A percentile compares a stretch with the other conserved stretches of the same genome.
phyloP scores from a whole-genome alignment of 1,284 basidiomycete genomes.

The Cryptococcus amylolentus region DNA sequence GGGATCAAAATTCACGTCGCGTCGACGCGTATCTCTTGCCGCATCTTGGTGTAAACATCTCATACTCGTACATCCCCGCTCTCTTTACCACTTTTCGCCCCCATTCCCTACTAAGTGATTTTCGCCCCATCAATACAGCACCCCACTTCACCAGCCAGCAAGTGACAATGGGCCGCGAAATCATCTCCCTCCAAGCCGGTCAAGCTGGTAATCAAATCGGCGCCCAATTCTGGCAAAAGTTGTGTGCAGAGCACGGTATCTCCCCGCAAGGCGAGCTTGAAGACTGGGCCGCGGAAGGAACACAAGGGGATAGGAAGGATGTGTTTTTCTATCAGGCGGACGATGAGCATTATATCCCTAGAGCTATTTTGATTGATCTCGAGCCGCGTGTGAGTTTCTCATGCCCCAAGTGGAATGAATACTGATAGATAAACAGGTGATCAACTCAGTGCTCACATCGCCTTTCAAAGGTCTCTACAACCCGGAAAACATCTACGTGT shows the following conservation, averaged over 20 bases:
- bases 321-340: constrained; percentile 99
- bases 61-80: too few relatives aligned
- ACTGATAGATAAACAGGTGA: constrained; percentile 62
- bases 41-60: too few relatives aligned
- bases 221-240: constrained; percentile 77
- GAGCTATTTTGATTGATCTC: constrained; percentile 94
- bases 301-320: constrained; percentile 87
- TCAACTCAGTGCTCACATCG: constrained; percentile 90
- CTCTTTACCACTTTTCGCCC: too few relatives aligned
- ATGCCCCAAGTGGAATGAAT: neutral
- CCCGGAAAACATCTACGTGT: constrained; percentile 95
- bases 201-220: constrained; percentile 88
- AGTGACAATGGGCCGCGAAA: constrained; percentile 47
- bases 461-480: constrained; percentile 93
- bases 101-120: too few relatives aligned
- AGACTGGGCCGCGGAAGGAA: constrained; percentile 86
- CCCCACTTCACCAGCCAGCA: too few relatives aligned
- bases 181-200: constrained; percentile 56
- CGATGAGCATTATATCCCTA: constrained; percentile 97
- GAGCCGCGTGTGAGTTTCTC: constrained; percentile 78
- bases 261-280: constrained; percentile 87
- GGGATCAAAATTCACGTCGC: too few relatives aligned
- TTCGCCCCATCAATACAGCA: too few relatives aligned
- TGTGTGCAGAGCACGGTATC: constrained; percentile 95
- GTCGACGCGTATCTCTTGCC: too few relatives aligned